These are phyloP conservation scores for Monosporascus sp. DNA, from an alignment of 2,329 filamentous ascomycete genomes.

Conservation along the genomic window DNA sequence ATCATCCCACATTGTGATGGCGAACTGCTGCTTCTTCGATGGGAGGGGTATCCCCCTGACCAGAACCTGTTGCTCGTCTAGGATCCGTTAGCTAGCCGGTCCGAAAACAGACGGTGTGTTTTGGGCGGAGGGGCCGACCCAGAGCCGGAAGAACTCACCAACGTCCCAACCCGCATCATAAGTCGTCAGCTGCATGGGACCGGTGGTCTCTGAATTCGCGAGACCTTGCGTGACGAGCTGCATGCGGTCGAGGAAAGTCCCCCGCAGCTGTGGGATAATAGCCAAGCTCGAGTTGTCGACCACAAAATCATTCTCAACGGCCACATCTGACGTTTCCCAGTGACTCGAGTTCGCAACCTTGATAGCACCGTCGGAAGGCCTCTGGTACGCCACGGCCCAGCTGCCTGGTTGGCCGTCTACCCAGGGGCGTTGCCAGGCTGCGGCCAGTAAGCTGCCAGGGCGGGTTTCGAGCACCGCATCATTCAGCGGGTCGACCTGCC, in stretches of 20 bases:
- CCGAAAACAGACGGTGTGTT: too few relatives aligned
- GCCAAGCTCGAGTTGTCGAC: slow-evolving; percentile 18
- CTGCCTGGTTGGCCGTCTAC: slow-evolving; percentile 7
- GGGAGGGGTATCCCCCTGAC: slow-evolving; percentile 11
- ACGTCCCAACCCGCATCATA: slow-evolving; percentile 17
- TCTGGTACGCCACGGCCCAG: slow-evolving; percentile 21
- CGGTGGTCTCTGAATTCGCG: slow-evolving; percentile 3
- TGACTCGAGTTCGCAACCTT: slow-evolving; percentile 19
- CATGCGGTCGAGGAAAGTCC: slow-evolving; percentile 9
- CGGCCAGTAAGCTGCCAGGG: slow-evolving; percentile 18
- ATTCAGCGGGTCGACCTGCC: slow-evolving; percentile 16
- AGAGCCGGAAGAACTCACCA: slow-evolving; percentile 1
- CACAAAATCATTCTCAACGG: slow-evolving; percentile 11
- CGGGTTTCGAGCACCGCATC: slow-evolving; percentile 11
- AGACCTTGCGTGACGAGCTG: slow-evolving; percentile 14
- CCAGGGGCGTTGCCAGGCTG: slow-evolving; percentile 17
- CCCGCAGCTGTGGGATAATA: slow-evolving; percentile 14
- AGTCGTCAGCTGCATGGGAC: slow-evolving; percentile 11
- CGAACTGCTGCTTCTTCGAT: slow-evolving; percentile 14
- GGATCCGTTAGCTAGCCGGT: neutral
- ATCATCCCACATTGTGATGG: slow-evolving; percentile 14
- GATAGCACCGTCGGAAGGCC: slow-evolving; percentile 16
- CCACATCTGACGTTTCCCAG: slow-evolving; percentile 12
- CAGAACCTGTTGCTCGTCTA: slow-evolving; percentile 4
- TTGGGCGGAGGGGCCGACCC: too few relatives aligned